phyloP scores from a whole-genome alignment of 495 filamentous ascomycete genomes.

The Xylaria venustula region DNA sequence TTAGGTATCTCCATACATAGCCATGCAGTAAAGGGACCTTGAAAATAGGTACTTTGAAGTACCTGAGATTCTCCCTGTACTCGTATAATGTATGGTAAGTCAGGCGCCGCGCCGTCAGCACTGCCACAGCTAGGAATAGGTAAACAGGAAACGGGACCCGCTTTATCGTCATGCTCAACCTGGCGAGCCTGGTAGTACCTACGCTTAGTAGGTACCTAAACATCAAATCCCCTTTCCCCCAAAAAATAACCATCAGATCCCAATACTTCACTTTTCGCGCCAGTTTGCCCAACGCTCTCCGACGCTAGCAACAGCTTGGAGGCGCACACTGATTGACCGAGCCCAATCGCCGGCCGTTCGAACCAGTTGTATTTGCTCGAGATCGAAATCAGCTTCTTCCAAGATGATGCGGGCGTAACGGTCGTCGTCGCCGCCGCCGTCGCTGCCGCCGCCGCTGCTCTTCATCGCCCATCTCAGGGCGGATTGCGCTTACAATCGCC shows the following conservation, averaged over 20 bases:
- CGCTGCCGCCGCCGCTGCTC: slow-evolving; percentile 19
- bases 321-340: neutral
- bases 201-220: no score
- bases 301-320: neutral
- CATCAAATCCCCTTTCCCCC: slow-evolving; percentile 9
- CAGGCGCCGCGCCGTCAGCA: slow-evolving; percentile 3
- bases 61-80: neutral
- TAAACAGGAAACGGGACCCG: slow-evolving; percentile 1
- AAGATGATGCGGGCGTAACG: slow-evolving; percentile 31
- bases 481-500: slow-evolving; percentile 17
- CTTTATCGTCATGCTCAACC: slow-evolving; percentile 13
- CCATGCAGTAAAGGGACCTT: no score
- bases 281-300: neutral
- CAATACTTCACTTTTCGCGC: neutral
- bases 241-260: slow-evolving; percentile 1
- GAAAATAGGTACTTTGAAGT: no score
- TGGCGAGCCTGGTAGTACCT: no score
- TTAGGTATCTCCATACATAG: no score
- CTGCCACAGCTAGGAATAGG: slow-evolving; percentile 15
- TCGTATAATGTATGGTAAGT: no score
- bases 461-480: slow-evolving; percentile 25
- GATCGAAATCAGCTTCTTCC: slow-evolving; percentile 13
- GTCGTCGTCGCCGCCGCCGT: slow-evolving; percentile 20
- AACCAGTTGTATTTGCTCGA: slow-evolving; percentile 8
- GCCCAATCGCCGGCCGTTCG: neutral